Percentiles rank a stretch among this genome's conserved stretches.
Conservation (phyloP, 495 filamentous ascomycete genomes). For the Daldinia bambusicola region DNA sequence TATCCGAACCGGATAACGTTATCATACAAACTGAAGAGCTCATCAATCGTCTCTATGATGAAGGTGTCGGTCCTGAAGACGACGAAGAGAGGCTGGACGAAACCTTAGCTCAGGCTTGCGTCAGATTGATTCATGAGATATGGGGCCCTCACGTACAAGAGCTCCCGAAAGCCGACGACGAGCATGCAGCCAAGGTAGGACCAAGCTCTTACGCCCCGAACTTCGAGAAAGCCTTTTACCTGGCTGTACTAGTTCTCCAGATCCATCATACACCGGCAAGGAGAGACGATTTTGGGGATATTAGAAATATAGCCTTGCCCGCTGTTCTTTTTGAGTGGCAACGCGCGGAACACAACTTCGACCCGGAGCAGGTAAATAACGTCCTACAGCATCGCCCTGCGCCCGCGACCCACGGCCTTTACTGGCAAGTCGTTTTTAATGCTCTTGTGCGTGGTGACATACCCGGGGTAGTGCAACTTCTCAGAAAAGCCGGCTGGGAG, state of each 20-base stretch:
- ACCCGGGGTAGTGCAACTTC: constrained; percentile 65
- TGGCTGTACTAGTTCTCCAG: constrained; percentile 75
- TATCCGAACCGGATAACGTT: constrained; percentile 63
- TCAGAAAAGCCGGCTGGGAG: constrained; percentile 79
- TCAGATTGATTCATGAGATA: constrained; percentile 61
- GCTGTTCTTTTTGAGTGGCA: constrained; percentile 83
- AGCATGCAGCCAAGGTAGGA: constrained; percentile 67
- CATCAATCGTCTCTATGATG: constrained; percentile 64
- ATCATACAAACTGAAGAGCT: constrained; percentile 66
- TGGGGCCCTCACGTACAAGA: constrained; percentile 67
- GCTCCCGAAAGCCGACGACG: constrained; percentile 58
- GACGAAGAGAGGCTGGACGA: constrained; percentile 65
- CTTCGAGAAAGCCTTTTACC: constrained; percentile 76
- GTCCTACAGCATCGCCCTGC: constrained; percentile 71
- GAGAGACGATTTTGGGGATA: constrained; percentile 52
- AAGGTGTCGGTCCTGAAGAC: constrained; percentile 63
- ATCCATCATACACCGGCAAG: constrained; percentile 73
- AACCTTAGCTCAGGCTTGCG: constrained; percentile 64
- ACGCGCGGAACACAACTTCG: constrained; percentile 71
- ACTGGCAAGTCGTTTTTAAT: constrained; percentile 80
- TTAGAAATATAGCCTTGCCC: constrained; percentile 65
- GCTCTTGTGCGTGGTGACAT: constrained; percentile 77
- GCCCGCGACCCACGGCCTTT: constrained; percentile 75
- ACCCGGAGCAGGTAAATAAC: constrained; percentile 66
- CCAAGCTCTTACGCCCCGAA: constrained; percentile 67